A percentile compares a stretch with the other conserved stretches of the same genome.
phyloP scores from a whole-genome alignment of 306 rosid genomes.

The Vigna unguiculata region DNA sequence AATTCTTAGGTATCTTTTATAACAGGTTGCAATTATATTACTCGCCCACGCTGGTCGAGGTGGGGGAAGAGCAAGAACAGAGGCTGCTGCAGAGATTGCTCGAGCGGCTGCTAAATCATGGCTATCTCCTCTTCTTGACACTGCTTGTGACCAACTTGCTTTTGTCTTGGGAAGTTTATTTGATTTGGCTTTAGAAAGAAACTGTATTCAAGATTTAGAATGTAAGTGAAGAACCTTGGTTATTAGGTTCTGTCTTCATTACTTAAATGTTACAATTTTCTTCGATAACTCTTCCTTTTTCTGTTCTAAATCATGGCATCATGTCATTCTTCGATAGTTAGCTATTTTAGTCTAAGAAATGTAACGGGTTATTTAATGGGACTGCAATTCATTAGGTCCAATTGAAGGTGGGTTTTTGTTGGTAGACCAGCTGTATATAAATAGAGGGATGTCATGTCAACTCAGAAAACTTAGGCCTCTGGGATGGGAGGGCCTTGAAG shows the following conservation, averaged over 20 bases:
- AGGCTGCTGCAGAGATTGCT: conserved; percentile 99
- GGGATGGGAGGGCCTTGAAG: too few species aligned
- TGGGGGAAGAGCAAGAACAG: conserved; percentile 83
- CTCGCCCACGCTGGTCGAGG: conserved; percentile 96
- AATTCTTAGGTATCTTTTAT: conserved; percentile 34
- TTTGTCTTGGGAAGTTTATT: conserved; percentile 87
- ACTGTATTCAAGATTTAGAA: conserved; percentile 66
- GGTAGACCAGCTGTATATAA: too few species aligned
- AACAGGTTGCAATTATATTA: conserved; percentile 93
- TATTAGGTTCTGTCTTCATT: conserved; percentile 17
- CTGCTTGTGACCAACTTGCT: conserved; percentile 95
- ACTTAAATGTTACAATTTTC: conserved; percentile 2
- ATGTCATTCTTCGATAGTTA: not conserved
- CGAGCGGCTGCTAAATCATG: conserved; percentile 96
- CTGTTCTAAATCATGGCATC: not conserved
- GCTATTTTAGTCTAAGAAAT: too few species aligned
- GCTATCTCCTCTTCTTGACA: conserved; percentile 98
- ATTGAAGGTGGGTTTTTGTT: too few species aligned
- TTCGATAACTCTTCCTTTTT: not conserved
- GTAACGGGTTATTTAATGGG: too few species aligned
- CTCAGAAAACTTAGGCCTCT: too few species aligned
- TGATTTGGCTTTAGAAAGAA: conserved; percentile 87
- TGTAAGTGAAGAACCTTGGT: conserved; percentile 58
- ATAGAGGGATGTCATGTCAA: too few species aligned
- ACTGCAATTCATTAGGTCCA: too few species aligned